Percentiles rank a stretch among this genome's conserved stretches.
These are phyloP conservation scores for Lachancea kluyveri DNA, from an alignment of 805 yeast genomes.

Conservation along the genomic window DNA sequence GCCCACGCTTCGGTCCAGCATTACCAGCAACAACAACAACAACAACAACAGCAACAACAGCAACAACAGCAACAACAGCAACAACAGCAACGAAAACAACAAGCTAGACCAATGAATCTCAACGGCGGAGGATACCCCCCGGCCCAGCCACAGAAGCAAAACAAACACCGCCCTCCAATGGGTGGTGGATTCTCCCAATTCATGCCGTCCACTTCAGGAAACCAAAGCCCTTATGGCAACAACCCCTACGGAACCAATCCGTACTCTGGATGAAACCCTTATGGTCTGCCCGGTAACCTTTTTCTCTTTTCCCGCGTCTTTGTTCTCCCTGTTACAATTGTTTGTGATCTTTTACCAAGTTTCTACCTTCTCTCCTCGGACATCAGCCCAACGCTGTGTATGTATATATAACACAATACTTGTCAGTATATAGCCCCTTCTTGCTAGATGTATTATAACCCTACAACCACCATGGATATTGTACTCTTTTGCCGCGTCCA, in stretches of 20 bases:
- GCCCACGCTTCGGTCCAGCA: slow-evolving; percentile 1
- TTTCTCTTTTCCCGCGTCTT: not conserved
- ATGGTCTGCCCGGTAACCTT: not conserved
- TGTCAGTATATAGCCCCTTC: too few relatives aligned
- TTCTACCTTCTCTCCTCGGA: too few relatives aligned
- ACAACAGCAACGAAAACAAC: slow-evolving; percentile 8
- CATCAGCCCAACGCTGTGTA: too few relatives aligned
- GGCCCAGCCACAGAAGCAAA: slow-evolving; percentile 4
- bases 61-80: slow-evolving; percentile 10
- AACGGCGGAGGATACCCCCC: slow-evolving; percentile 6
- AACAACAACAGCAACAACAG: slow-evolving; percentile 8
- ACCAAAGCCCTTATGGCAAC: slow-evolving; percentile 23
- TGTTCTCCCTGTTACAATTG: too few relatives aligned
- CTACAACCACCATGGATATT: too few relatives aligned
- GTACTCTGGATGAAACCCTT: slow-evolving; percentile 2
- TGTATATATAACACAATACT: too few relatives aligned
- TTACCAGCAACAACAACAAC: slow-evolving; percentile 8
- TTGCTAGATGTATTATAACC: too few relatives aligned
- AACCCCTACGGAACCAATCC: slow-evolving; percentile 14
- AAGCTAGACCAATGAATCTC: slow-evolving; percentile 6
- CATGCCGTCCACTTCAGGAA: slow-evolving; percentile 23
- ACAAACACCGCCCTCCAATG: slow-evolving; percentile 13
- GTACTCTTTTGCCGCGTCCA: too few relatives aligned
- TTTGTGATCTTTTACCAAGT: too few relatives aligned
- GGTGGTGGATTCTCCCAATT: slow-evolving; percentile 29